phyloP scores from a whole-genome alignment of 441 rosid genomes.

The Arabidopsis hybrid region DNA sequence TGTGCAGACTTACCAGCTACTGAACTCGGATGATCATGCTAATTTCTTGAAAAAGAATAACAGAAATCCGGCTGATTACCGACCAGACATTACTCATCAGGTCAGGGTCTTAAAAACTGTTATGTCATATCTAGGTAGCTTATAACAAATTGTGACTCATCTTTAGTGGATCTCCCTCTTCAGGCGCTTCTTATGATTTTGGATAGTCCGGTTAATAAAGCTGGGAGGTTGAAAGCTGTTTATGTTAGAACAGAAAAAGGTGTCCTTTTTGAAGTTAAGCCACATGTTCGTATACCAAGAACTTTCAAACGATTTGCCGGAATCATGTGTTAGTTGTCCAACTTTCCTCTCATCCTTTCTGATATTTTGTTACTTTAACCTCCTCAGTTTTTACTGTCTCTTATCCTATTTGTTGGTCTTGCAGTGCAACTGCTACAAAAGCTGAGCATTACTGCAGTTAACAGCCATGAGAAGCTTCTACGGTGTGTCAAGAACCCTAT shows the following conservation, averaged over 20 bases:
- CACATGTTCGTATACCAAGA: conserved; percentile 85
- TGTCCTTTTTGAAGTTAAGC: conserved; percentile 83
- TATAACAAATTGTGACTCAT: conserved; percentile 19
- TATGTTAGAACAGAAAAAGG: conserved; percentile 83
- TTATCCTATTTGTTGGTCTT: conserved; percentile 27
- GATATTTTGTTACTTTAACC: conserved; percentile 1
- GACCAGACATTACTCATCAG: conserved; percentile 89
- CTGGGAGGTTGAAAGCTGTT: conserved; percentile 76
- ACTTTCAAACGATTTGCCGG: conserved; percentile 83
- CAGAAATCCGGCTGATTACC: conserved; percentile 74
- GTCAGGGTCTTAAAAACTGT: conserved; percentile 38
- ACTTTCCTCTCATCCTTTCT: background rate
- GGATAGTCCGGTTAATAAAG: conserved; percentile 85
- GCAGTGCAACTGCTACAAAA: conserved; percentile 71
- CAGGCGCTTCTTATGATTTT: conserved; percentile 84
- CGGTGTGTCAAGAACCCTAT: conserved; percentile 65
- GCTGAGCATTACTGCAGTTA: conserved; percentile 59
- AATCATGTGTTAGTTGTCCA: conserved; percentile 63
- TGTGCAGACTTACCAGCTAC: conserved; percentile 73
- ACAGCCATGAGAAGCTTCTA: conserved; percentile 63
- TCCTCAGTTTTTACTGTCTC: conserved; percentile 3
- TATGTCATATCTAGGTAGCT: background rate
- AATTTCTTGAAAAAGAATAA: conserved; percentile 73
- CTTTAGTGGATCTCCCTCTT: background rate
- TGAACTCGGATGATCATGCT: conserved; percentile 84